Evolutionary conservation across 1,284 basidiomycete genomes (phyloP), one percentile per base, ranked within the genome.

Genomic region (Fomitopsis palustris): DNA sequence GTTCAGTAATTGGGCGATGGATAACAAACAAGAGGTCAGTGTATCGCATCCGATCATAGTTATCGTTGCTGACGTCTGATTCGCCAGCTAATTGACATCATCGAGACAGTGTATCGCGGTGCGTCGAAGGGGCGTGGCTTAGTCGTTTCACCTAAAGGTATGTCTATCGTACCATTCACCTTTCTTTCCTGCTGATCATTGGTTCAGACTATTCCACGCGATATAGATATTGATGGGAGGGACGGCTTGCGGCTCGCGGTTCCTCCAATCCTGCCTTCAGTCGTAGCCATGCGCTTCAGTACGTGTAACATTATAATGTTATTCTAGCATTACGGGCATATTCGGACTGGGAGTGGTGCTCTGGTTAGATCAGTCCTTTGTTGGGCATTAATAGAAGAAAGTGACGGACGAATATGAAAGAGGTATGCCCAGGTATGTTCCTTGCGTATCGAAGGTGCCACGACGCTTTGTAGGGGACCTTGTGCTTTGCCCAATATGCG

Each of bases 71-170:
- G 25, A 47, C 45, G 6, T 47, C 45, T 8, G 14, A 23, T 16
- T 60, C 62, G 27, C 31, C 37, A 96, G 93, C 78, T 99, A 71
- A 96, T 99, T 70, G 97, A 99, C 73, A 96, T 99, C 65, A 90
- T 99, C 68, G 96, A 99, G 77, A 98, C 96, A 10, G 96, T 99
- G 7, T 99, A 98, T 75, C 87, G 97, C 63, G 96, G 96, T 27
- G 96, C 96, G 1, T 95, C 94, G 1, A 99, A 98, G 72, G 96
- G 97, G 12, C 90, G 96, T 61, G 96, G 96, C 94, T 80, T 99
- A 25, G 96, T 99, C 54, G 95, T 99, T 31, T 95, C 95, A 0
- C 96, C 96, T 0, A 96, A 95, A 83, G 95, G 95, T 93, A 38
- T 33, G 81, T 73, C 23, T 33, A 16, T 41, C 49, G 19, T 4